Percentiles rank a stretch among this genome's conserved stretches.
Conservation (phyloP, 208 protist species). For the Acanthamoeba healyi region DNA sequence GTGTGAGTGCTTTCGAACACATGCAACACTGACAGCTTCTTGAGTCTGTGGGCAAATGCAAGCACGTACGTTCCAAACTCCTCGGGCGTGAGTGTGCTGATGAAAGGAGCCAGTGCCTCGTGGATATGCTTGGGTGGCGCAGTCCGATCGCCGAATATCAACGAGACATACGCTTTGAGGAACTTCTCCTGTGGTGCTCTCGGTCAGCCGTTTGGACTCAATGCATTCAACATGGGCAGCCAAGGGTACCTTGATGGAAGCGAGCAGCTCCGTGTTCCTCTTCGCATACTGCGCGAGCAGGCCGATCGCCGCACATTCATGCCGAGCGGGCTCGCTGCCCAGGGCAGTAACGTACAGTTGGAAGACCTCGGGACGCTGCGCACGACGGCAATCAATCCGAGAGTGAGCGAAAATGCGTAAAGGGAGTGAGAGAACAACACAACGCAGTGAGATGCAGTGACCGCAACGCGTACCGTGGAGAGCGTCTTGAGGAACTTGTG, state of each 20-base stretch:
- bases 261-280: conserved; percentile 42
- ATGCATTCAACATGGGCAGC: not conserved
- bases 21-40: no score
- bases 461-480: not conserved
- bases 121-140: conserved; percentile 49
- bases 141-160: conserved; percentile 76
- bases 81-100: conserved; percentile 44
- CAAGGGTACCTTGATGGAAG: not conserved
- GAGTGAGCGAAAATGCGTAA: not conserved
- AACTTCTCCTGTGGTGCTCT: conserved; percentile 64
- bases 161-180: conserved; percentile 66
- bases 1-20: not conserved
- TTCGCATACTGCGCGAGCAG: conserved; percentile 17
- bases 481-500: not conserved
- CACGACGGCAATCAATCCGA: no score
- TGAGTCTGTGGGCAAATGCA: no score
- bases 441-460: not conserved
- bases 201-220: no score
- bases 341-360: conserved; percentile 50
- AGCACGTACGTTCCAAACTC: conserved; percentile 59
- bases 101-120: conserved; percentile 4
- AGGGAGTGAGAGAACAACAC: not conserved
- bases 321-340: conserved; percentile 66
- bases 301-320: conserved; percentile 66
- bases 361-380: conserved; percentile 67